Evolutionary conservation across 2,329 filamentous ascomycete genomes (phyloP), one percentile per base, ranked within the genome.

Genomic region (Penicillium sumatraense): DNA sequence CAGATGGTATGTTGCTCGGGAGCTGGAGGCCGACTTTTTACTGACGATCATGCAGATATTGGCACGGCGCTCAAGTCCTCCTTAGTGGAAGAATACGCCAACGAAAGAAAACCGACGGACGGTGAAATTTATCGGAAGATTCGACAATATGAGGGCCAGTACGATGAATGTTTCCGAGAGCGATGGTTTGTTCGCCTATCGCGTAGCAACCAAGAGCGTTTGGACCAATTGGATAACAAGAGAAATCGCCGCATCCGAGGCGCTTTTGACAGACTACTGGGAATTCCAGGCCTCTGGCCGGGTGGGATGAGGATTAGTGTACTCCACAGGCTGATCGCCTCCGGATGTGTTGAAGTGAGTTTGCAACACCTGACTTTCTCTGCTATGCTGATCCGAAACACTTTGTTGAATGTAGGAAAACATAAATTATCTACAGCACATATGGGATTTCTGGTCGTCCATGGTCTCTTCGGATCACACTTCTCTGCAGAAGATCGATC

Each of bases 251-350:
- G 7, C n/a, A 3, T 72, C 38, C 59, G 61, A 36, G 46, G 58
- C 47, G 66, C 65, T 27, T 76, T 76, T 60, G 58, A 77, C 52
- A 52, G 47, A 18, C 59, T 75, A 21, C 60, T 70, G 8, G 49
- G 59, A 47, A 69, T 76, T 21, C 68, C 67, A 24, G 64, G 65
- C 44, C 65, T 73, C 36, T 71, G 65, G 64, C 40, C 11, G 2
- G 59, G 58, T 48, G 65, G 65, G 48, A 70, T 75, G 53, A 60
- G 64, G 47, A 57, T 65, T 20, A 61, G 57, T 40, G 41, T 57
- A 24, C 24, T 66, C 26, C 29, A 63, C 7, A 44, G 54, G 11
- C 23, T 63, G 16, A 56, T 66, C 16, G 54, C 57, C 9, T 53
- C 45, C 4, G 45, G 51, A 13, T 66, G 45, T 40, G 46, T 57